phyloP scores from a whole-genome alignment of 208 protist genomes.

The Trypanosoma scelopori region DNA sequence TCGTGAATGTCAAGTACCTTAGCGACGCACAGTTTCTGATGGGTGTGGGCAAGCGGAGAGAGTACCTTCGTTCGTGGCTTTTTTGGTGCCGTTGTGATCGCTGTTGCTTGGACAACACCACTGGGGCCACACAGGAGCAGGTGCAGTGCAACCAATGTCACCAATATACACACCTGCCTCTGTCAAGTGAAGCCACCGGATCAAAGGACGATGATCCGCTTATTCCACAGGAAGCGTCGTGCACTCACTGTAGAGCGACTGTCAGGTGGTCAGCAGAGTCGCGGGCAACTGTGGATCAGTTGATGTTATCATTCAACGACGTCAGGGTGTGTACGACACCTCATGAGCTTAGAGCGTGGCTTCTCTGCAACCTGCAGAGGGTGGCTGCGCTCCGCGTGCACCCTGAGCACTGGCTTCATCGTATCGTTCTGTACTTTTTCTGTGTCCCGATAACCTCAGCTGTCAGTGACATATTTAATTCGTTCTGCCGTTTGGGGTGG shows the following conservation, averaged over 20 bases:
- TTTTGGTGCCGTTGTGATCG: slow-evolving; percentile 83
- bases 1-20: slow-evolving; percentile 89
- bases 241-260: slow-evolving; percentile 19
- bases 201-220: slow-evolving; percentile 21
- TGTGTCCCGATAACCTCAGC: slow-evolving; percentile 48
- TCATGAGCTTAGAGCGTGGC: slow-evolving; percentile 37
- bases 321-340: slow-evolving; percentile 25
- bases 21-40: slow-evolving; percentile 80
- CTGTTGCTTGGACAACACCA: slow-evolving; percentile 48
- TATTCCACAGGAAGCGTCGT: slow-evolving; percentile 17
- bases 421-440: slow-evolving; percentile 65
- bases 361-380: slow-evolving; percentile 31
- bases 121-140: slow-evolving; percentile 51
- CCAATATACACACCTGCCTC: slow-evolving; percentile 49
- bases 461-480: slow-evolving; percentile 23
- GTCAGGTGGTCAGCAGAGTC: slow-evolving; percentile 19
- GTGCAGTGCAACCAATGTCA: slow-evolving; percentile 52
- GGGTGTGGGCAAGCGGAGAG: slow-evolving; percentile 72
- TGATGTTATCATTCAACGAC: slow-evolving; percentile 32
- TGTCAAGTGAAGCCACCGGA: slow-evolving; percentile 8
- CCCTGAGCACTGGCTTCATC: slow-evolving; percentile 72
- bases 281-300: slow-evolving; percentile 13
- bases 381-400: slow-evolving; percentile 40
- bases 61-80: slow-evolving; percentile 79
- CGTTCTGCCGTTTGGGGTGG: slow-evolving; percentile 21